These are phyloP conservation scores for Elsinoe australis DNA, from an alignment of 2,329 filamentous ascomycete species.

Conservation along the genomic window DNA sequence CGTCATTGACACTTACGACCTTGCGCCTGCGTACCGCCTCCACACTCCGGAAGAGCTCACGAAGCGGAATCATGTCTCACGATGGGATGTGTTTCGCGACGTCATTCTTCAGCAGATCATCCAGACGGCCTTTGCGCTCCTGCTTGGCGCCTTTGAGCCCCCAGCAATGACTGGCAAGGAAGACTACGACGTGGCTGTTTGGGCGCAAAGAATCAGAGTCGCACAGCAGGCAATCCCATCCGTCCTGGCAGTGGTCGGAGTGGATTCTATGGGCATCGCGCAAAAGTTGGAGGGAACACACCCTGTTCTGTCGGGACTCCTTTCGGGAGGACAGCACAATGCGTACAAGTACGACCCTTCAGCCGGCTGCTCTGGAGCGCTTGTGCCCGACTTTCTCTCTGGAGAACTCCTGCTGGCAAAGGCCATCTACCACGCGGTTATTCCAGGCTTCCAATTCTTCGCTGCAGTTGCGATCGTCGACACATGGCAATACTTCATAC, in stretches of 20 bases:
- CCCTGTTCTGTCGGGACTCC: constrained; percentile 63
- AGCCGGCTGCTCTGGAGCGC: constrained; percentile 22
- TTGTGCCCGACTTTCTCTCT: constrained; percentile 66
- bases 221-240: constrained; percentile 70
- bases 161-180: constrained; percentile 68
- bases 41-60: constrained; percentile 89
- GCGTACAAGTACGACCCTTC: constrained; percentile 29
- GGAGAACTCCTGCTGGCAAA: constrained; percentile 76
- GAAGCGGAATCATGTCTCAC: constrained; percentile 77
- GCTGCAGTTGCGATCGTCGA: constrained; percentile 72
- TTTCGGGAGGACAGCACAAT: constrained; percentile 77
- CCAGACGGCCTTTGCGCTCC: constrained; percentile 64
- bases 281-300: constrained; percentile 65
- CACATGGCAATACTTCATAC: constrained; percentile 97
- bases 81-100: constrained; percentile 80
- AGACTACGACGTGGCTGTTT: constrained; percentile 79
- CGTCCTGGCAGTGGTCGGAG: constrained; percentile 61
- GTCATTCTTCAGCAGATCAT: constrained; percentile 88
- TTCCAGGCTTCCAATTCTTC: constrained; percentile 71
- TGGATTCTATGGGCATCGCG: constrained; percentile 68
- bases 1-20: constrained; percentile 72
- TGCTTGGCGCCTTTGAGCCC: constrained; percentile 64
- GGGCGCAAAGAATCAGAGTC: constrained; percentile 74
- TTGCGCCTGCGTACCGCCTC: constrained; percentile 84
- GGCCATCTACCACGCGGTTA: constrained; percentile 66